Conservation (phyloP, 1,284 basidiomycete species). For the Kalmanozyma brasiliensis region DNA sequence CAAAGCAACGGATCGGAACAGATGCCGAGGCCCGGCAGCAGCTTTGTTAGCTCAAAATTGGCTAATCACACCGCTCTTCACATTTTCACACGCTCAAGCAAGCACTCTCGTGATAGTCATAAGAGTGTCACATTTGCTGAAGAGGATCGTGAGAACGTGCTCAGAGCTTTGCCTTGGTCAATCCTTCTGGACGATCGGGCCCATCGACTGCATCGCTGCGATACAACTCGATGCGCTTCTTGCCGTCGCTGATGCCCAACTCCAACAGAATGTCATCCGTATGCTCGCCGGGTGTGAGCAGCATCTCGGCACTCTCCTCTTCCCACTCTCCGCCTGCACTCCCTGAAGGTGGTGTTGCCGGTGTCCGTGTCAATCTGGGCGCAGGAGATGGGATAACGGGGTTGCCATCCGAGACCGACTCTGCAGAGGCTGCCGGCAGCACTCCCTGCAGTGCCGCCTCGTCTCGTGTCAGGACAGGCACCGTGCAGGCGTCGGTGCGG, state of each 20-base stretch:
- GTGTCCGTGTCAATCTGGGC: constrained; percentile 62
- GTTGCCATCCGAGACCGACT: constrained; percentile 33
- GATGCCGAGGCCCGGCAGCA: not conserved
- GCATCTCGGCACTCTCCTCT: constrained; percentile 27
- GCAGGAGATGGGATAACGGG: constrained; percentile 62
- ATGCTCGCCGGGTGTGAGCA: constrained; percentile 64
- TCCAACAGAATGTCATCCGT: constrained; percentile 60
- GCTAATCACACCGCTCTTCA: no score
- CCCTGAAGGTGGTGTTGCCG: constrained; percentile 49
- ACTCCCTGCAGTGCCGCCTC: constrained; percentile 57
- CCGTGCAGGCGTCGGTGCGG: constrained; percentile 80
- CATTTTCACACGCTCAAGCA: constrained; percentile 1
- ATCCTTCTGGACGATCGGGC: constrained; percentile 36
- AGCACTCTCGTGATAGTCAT: no score
- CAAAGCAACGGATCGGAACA: constrained; percentile 5
- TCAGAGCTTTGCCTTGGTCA: constrained; percentile 41
- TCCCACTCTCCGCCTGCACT: constrained; percentile 40
- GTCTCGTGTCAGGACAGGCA: constrained; percentile 74
- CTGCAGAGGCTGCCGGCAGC: constrained; percentile 31
- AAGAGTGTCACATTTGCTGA: no score
- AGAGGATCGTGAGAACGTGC: no score
- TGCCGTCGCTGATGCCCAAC: constrained; percentile 30
- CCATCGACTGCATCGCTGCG: constrained; percentile 50
- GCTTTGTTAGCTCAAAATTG: constrained; percentile 9
- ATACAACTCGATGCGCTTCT: constrained; percentile 42